Evolutionary conservation across 1,139 yeast genomes (phyloP), one percentile per base, ranked within the genome.

Genomic region (Torulaspora globosa): DNA sequence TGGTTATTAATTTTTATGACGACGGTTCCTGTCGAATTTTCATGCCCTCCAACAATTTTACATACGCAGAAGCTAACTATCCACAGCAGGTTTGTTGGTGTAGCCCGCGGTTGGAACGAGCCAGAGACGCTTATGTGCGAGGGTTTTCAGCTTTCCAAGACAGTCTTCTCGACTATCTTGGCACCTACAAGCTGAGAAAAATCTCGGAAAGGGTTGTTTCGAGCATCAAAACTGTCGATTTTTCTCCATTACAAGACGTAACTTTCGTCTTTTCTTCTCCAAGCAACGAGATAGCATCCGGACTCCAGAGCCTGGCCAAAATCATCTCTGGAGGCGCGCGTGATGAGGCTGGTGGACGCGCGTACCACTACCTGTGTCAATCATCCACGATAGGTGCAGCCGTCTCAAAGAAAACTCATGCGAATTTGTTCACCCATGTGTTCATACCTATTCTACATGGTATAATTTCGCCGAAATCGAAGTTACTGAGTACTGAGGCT

Each of bases 51-150:
- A 74, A 78, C 57, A 83, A 83, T 58, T 59, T 81, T 43, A 78
- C 82, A 0, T 63, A 65, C 36, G 61, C 73, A 1, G 89, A 83
- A 59, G 72, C 79, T 46, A 68, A 69, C 4, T 73, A 73, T 1
- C 76, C 82, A 43, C 80, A 84, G 2, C 88, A 82, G 59, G 79
- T 80, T 73, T 66, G 76, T 31, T 82, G 88, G 89, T 63, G 73
- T 34, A 76, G 84, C 3, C 86, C 84, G 0, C 53, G 64, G 26
- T 55, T 81, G 18, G 39, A 37, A 10, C 12, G 36, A 18, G 27
- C 31, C 26, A 10, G 24, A 16, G 3, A 39, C 42, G 11, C 26
- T 34, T 5, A 15, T 18, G 3, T 29, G 35, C 31, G 15, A 21
- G 36, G n/a, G 47, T 15, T 18, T 53, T 8, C 49, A 5, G 24